phyloP scores from a whole-genome alignment of 2,329 filamentous ascomycete genomes.

The Fusarium sambucinum region DNA sequence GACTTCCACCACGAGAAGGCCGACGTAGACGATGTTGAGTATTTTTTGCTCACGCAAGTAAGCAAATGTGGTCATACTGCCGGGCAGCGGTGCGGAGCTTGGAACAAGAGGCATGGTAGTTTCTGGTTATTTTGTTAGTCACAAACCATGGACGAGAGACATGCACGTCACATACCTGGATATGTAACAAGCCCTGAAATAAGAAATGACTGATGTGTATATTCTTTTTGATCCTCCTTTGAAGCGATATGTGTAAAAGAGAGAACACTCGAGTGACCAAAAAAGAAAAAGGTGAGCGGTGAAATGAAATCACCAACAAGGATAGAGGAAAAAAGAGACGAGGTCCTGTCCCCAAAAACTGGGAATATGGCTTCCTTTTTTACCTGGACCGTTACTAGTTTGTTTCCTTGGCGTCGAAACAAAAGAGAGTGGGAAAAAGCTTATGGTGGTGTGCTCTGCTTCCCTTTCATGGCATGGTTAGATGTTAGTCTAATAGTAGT shows the following conservation, averaged over 20 bases:
- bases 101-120: slow-evolving; percentile 43
- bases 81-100: slow-evolving; percentile 32
- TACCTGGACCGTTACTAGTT: slow-evolving; percentile 20
- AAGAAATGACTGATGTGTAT: not conserved
- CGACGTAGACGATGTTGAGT: slow-evolving; percentile 62
- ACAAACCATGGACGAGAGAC: not conserved
- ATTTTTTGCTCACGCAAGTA: slow-evolving; percentile 51
- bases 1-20: slow-evolving; percentile 60
- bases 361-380: slow-evolving; percentile 31
- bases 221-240: not conserved
- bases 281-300: slow-evolving; percentile 28
- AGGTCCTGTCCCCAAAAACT: slow-evolving; percentile 15
- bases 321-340: slow-evolving; percentile 2
- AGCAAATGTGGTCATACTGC: slow-evolving; percentile 40
- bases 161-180: slow-evolving; percentile 9
- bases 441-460: slow-evolving; percentile 23
- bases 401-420: slow-evolving; percentile 39
- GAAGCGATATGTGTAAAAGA: slow-evolving; percentile 5
- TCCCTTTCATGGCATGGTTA: slow-evolving; percentile 30
- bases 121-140: slow-evolving; percentile 19
- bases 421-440: not conserved
- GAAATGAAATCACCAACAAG: slow-evolving; percentile 29
- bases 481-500: slow-evolving; percentile 30
- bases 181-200: slow-evolving; percentile 1
- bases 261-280: not conserved